Base-by-base conservation (phyloP, 352 stramenopile species). In the Elongisporangium anandrum region DNA sequence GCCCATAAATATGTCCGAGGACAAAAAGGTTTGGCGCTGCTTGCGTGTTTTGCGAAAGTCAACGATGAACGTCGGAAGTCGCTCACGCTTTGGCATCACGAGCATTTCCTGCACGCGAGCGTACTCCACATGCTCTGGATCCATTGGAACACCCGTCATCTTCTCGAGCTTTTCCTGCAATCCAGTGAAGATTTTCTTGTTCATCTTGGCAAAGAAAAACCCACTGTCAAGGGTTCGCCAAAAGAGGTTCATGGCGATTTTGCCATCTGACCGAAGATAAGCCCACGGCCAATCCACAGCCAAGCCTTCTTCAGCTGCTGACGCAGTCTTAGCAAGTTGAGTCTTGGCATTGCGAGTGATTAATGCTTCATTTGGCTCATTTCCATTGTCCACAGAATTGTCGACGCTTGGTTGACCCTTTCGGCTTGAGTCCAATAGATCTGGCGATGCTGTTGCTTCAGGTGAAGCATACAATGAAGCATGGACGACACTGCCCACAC, bases 231-330 rank as follows among this genome's bases (percentile, higher is more conserved):
- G 69, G 12, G 82, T 86, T 24, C 76, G 72, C 85, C 85, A 94
- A 34, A 92, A 85, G 0, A 87, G 61, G n/a, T 90, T 89, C 82
- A 94, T 94, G 4, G 85, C 85, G 38, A 94, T 61, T 61, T 94
- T 94, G 45, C 80, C 85, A 26, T 94, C 85, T 10, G 82, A 92
- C 4, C 82, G 79, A 50, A 94, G 69, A 52, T 86, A 92, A 19
- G 54, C 63, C 85, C 85, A 94, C 9, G 85, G 85, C 85, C 85
- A 94, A 57, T 94, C 80, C 29, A 41, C 29, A 41, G 29, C 29
- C 29, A 41, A 41, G 29, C 29, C 29, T 41, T 41, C 29, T 41
- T 41, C 29, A 41, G 29, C 29, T 41, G 29, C 29, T 8, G 29
- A 9, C 6, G 29, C 5, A 8, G 29, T 8, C 29, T 41, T 41